Percentiles rank a stretch among this genome's conserved stretches.
These are phyloP conservation scores for Kwoniella mangroviensis DNA, from an alignment of 768 basidiomycete genomes.

Conservation along the genomic window DNA sequence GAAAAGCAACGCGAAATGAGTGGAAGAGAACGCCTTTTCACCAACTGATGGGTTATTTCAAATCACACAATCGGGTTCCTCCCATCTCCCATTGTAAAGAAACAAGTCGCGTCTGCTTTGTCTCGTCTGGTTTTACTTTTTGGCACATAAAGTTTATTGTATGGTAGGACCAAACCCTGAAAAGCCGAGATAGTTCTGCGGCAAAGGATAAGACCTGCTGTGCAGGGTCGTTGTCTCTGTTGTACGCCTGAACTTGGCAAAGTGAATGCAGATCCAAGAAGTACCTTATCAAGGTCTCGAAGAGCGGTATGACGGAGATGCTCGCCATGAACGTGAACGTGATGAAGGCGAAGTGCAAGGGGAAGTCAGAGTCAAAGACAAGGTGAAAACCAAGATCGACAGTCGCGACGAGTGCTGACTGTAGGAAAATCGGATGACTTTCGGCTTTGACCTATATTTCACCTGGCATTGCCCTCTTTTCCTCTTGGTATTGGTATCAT, in stretches of 20 bases:
- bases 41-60: slow-evolving; percentile 6
- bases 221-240: background rate
- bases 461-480: no score
- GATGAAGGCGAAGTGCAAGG: no score
- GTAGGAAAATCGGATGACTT: no score
- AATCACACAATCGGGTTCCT: background rate
- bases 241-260: slow-evolving; percentile 12
- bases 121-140: background rate
- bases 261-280: no score
- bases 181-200: background rate
- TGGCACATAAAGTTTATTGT: slow-evolving; percentile 3
- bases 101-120: slow-evolving; percentile 4
- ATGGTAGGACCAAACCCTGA: background rate
- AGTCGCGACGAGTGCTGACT: no score
- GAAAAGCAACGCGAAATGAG: slow-evolving; percentile 2
- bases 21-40: background rate
- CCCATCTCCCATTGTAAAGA: background rate
- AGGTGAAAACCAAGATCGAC: no score
- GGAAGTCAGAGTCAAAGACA: no score
- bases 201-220: background rate
- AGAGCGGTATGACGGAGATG: no score
- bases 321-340: no score
- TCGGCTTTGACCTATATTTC: no score
- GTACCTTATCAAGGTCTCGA: no score
- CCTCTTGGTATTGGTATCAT: no score